Percentiles rank a stretch among this genome's conserved stretches.
Conservation (phyloP, 306 rosid genomes). For the Acmispon strigosus region DNA sequence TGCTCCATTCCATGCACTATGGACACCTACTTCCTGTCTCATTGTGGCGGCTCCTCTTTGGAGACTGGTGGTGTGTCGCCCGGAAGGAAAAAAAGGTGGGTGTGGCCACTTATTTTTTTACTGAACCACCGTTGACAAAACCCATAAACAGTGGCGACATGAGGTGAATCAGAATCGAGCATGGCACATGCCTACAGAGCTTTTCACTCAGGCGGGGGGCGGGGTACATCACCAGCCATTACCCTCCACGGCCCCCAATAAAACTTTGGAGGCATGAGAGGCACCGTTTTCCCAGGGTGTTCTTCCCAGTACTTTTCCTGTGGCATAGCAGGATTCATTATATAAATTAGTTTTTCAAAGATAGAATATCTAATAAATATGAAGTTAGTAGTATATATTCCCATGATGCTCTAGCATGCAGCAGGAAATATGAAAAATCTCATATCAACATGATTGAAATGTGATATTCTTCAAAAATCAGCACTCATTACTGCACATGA, state of each 20-base stretch:
- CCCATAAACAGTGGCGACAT: neutral
- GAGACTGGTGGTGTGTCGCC: too few relatives aligned
- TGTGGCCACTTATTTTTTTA: too few relatives aligned
- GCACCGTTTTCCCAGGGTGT: slow-evolving; percentile 70
- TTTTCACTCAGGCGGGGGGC: slow-evolving; percentile 23
- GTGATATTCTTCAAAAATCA: neutral
- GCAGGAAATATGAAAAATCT: neutral
- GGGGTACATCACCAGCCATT: slow-evolving; percentile 49
- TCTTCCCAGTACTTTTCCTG: slow-evolving; percentile 97
- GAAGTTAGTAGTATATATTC: neutral
- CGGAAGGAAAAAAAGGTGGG: too few relatives aligned
- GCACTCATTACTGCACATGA: neutral
- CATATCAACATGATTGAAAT: neutral
- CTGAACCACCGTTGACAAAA: too few relatives aligned
- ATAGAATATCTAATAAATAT: neutral
- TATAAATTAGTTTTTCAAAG: neutral
- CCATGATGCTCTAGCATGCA: neutral
- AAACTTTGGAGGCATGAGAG: slow-evolving; percentile 73
- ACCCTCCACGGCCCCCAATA: slow-evolving; percentile 76
- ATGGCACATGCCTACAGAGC: neutral
- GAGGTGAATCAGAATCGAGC: neutral
- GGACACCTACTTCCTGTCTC: too few relatives aligned
- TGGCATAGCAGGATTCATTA: neutral
- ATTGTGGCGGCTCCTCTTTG: too few relatives aligned
- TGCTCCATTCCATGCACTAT: too few relatives aligned